Evolutionary conservation across 768 basidiomycete species (phyloP).

Genomic region (Calocybe indica): DNA sequence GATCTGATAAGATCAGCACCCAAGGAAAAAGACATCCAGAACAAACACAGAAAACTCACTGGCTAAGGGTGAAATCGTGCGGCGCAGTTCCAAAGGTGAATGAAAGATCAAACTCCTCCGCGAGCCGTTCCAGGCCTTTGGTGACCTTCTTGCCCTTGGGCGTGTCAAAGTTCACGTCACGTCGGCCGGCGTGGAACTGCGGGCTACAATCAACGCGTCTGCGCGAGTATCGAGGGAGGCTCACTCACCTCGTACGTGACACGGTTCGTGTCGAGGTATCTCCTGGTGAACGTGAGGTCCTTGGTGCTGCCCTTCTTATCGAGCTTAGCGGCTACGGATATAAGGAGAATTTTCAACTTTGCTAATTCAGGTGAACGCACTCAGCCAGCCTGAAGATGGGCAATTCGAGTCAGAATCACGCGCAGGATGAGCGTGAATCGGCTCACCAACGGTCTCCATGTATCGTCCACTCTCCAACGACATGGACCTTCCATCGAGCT

Average conservation of each 20-base stretch:
- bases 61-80: conserved; percentile 62
- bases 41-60: conserved; percentile 29
- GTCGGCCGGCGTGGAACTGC: conserved; percentile 60
- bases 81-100: conserved; percentile 68
- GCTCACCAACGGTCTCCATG: conserved; percentile 84
- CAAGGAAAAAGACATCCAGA: background rate
- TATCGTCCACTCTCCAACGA: conserved; percentile 81
- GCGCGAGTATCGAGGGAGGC: background rate
- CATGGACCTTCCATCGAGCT: conserved; percentile 72
- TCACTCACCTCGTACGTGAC: conserved; percentile 61
- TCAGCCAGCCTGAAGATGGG: conserved; percentile 48
- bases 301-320: conserved; percentile 11
- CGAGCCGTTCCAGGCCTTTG: conserved; percentile 44
- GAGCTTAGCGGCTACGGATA: conserved; percentile 39
- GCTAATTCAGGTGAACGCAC: conserved; percentile 26
- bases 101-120: conserved; percentile 54
- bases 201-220: conserved; percentile 3
- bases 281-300: conserved; percentile 57
- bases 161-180: conserved; percentile 60
- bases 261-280: conserved; percentile 78
- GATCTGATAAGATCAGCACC: conserved; percentile 28
- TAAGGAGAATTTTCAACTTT: background rate
- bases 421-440: background rate
- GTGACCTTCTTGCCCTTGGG: conserved; percentile 45
- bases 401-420: background rate